Evolutionary conservation across 2,329 filamentous ascomycete species (phyloP).

Genomic region (Aureobasidium namibiae): DNA sequence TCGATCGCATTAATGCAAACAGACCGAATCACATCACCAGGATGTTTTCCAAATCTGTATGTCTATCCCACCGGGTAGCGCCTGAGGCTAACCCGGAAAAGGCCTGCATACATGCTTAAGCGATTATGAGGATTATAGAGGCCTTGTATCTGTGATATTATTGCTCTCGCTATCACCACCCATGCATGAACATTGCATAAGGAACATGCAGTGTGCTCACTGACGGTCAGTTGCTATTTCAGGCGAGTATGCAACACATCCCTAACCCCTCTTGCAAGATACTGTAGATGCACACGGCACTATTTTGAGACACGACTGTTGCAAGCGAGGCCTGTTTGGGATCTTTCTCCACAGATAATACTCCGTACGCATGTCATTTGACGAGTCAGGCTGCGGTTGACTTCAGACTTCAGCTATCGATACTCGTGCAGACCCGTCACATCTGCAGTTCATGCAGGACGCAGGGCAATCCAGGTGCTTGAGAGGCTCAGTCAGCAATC

Average conservation of each 20-base stretch:
- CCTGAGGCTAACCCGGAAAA: background rate
- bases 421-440: background rate
- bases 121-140: background rate
- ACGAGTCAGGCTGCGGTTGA: conserved; percentile 6
- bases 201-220: background rate
- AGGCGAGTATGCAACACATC: background rate
- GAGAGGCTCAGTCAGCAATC: background rate
- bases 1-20: background rate
- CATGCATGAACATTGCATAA: conserved; percentile 3
- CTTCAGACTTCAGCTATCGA: background rate
- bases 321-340: conserved; percentile 1
- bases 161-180: background rate
- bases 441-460: conserved; percentile 6
- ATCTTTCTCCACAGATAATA: conserved; percentile 7
- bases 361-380: background rate
- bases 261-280: background rate
- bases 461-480: conserved; percentile 4
- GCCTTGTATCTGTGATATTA: background rate
- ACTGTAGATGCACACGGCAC: background rate
- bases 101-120: conserved; percentile 3
- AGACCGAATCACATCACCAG: background rate
- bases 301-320: background rate
- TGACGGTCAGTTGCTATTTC: background rate
- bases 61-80: background rate
- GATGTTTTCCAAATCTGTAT: background rate